Percentiles rank a stretch among this genome's conserved stretches.
Conservation (phyloP, 2,329 filamentous ascomycete genomes). For the Aspergillus flavus region DNA sequence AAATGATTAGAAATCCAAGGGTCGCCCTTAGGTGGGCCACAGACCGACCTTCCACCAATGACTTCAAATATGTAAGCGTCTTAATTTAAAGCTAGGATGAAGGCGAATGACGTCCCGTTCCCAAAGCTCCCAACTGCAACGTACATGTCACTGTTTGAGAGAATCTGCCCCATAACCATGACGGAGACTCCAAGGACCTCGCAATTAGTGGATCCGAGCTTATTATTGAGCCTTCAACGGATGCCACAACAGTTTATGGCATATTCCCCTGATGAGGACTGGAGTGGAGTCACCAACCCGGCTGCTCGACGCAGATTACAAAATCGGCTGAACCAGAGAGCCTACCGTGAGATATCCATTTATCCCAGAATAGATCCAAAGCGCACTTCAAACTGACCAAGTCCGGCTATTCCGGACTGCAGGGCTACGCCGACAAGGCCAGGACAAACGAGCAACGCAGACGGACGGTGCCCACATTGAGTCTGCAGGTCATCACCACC, state of each 20-base stretch:
- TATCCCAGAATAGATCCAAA: not conserved
- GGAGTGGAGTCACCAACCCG: conserved; percentile 18
- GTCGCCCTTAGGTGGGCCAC: not conserved
- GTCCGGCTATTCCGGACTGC: not conserved
- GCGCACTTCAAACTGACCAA: not conserved
- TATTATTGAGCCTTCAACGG: not conserved
- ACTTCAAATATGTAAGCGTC: not conserved
- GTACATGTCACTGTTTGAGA: not conserved
- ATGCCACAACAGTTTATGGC: not conserved
- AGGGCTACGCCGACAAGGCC: not conserved
- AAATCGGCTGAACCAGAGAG: conserved; percentile 27
- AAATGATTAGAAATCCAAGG: not conserved
- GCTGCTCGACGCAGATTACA: conserved; percentile 22
- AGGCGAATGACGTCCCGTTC: not conserved
- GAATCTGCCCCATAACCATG: not conserved
- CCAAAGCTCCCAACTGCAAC: not conserved
- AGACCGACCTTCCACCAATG: not conserved
- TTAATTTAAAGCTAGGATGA: not conserved
- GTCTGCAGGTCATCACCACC: not conserved
- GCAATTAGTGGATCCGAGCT: not conserved
- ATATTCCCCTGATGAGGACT: conserved; percentile 6
- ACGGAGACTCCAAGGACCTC: not conserved
- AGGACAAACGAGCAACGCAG: not conserved
- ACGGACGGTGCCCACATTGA: not conserved
- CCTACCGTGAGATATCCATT: conserved; percentile 16